Evolutionary conservation across 306 rosid species (phyloP).

Genomic region (Trifolium repens): DNA sequence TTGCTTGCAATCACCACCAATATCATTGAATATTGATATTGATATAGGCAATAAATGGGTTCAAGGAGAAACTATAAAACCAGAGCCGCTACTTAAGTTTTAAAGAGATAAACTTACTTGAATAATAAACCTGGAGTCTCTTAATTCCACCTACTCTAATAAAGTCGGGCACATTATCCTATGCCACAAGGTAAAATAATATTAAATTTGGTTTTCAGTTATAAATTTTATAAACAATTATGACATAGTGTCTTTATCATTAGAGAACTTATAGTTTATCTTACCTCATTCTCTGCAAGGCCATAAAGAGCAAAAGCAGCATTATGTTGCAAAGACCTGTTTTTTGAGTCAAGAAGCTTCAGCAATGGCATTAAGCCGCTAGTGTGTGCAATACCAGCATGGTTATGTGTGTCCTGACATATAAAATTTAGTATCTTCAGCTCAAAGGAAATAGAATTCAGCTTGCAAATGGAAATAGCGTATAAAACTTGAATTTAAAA

Average conservation of each 20-base stretch:
- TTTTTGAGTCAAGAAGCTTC: constrained; percentile 96
- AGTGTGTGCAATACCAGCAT: constrained; percentile 90
- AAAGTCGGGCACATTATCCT: no score
- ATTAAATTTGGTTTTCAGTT: constrained; percentile 41
- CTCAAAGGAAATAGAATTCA: no score
- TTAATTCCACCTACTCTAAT: constrained; percentile 97
- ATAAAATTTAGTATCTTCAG: no score
- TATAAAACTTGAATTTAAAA: no score
- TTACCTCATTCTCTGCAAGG: constrained; percentile 97
- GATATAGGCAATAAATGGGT: no score
- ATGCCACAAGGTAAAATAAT: constrained; percentile 45
- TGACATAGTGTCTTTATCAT: constrained; percentile 21
- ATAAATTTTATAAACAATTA: constrained; percentile 26
- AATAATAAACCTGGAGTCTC: constrained; percentile 90
- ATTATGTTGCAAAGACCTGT: constrained; percentile 97
- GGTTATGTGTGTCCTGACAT: no score
- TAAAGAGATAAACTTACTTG: no score
- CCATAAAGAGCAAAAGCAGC: constrained; percentile 99
- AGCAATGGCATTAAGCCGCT: constrained; percentile 90
- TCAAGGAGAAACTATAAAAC: no score
- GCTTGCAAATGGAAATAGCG: no score
- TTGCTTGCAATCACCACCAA: no score
- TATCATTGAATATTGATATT: no score
- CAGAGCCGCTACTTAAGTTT: no score
- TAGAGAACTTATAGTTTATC: constrained; percentile 29